phyloP scores from a whole-genome alignment of 140 eudicot species.

The Cichorium intybus region DNA sequence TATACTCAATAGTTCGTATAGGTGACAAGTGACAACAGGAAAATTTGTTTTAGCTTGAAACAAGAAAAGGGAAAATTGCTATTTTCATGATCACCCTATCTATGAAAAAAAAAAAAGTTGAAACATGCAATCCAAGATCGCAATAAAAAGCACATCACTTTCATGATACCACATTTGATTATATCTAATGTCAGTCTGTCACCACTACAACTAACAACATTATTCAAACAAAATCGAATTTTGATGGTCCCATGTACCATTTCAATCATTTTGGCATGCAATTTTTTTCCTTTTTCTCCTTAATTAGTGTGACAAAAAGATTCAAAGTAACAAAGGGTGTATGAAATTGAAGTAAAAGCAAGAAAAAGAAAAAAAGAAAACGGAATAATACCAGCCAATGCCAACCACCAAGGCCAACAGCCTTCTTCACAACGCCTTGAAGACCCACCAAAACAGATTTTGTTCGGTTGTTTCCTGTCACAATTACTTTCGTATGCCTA shows the following conservation, averaged over 20 bases:
- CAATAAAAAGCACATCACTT: slow-evolving; percentile 22
- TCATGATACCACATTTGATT: slow-evolving; percentile 32
- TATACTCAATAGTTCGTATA: not conserved
- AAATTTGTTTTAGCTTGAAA: slow-evolving; percentile 8
- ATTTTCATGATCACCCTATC: not conserved
- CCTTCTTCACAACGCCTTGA: slow-evolving; percentile 89
- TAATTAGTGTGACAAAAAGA: slow-evolving; percentile 36
- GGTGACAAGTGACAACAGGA: not conserved
- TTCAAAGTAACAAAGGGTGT: slow-evolving; percentile 27
- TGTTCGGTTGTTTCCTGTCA: slow-evolving; percentile 68
- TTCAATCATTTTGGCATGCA: slow-evolving; percentile 41
- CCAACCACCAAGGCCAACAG: slow-evolving; percentile 92
- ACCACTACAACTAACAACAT: slow-evolving; percentile 31
- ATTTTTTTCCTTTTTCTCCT: slow-evolving; percentile 22
- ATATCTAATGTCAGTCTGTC: slow-evolving; percentile 32
- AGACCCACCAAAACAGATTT: slow-evolving; percentile 81
- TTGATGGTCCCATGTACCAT: slow-evolving; percentile 38
- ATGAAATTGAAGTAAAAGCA: slow-evolving; percentile 15
- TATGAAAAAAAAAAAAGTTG: not conserved
- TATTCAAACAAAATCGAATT: slow-evolving; percentile 26
- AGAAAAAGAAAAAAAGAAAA: slow-evolving; percentile 9
- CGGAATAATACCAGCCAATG: slow-evolving; percentile 70
- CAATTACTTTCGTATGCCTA: slow-evolving; percentile 80
- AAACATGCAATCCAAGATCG: slow-evolving; percentile 12
- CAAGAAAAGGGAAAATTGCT: not conserved